Conservation (phyloP, 1,284 basidiomycete genomes). For the Pyrrhoderma noxium region DNA sequence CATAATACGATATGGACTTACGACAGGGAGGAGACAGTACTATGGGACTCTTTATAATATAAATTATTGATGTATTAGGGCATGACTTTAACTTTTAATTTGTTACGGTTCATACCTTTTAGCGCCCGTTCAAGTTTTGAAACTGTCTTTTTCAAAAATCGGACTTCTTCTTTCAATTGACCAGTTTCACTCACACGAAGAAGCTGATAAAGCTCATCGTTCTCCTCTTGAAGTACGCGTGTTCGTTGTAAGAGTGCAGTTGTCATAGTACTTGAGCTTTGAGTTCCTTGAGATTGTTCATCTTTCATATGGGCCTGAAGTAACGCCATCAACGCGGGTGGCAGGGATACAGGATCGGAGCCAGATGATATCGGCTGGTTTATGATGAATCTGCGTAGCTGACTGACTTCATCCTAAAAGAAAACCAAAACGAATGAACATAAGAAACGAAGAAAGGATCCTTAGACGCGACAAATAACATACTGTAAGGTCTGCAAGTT, state of each 20-base stretch:
- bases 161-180: slow-evolving; percentile 70
- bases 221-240: slow-evolving; percentile 69
- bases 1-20: slow-evolving; percentile 33
- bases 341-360: slow-evolving; percentile 55
- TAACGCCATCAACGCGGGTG: slow-evolving; percentile 58
- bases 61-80: slow-evolving; percentile 1
- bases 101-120: slow-evolving; percentile 43
- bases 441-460: background rate
- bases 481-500: slow-evolving; percentile 63
- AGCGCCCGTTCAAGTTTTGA: slow-evolving; percentile 62
- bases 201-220: slow-evolving; percentile 71
- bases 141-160: slow-evolving; percentile 56
- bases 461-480: slow-evolving; percentile 25
- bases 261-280: slow-evolving; percentile 52
- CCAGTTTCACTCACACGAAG: slow-evolving; percentile 65
- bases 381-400: slow-evolving; percentile 54
- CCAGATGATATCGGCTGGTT: slow-evolving; percentile 50
- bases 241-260: slow-evolving; percentile 65
- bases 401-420: slow-evolving; percentile 59
- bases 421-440: background rate
- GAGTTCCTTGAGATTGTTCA: slow-evolving; percentile 28
- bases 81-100: background rate
- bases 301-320: slow-evolving; percentile 56
- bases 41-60: slow-evolving; percentile 56
- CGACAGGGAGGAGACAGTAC: slow-evolving; percentile 62